These are phyloP conservation scores for Mariannaea elegans DNA, from an alignment of 2,329 filamentous ascomycete genomes.

Conservation along the genomic window DNA sequence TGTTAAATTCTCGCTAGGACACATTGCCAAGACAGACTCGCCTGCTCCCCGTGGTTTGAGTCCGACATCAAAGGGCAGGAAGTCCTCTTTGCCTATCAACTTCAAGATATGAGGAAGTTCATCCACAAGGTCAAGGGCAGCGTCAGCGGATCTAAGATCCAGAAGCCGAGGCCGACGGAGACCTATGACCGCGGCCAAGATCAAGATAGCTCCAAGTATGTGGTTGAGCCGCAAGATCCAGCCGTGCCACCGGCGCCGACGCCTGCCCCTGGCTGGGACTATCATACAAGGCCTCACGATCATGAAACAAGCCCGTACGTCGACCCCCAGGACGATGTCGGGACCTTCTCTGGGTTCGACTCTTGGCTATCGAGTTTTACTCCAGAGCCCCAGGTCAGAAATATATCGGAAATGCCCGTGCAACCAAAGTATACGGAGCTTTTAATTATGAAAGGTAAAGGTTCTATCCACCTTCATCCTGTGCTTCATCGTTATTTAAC, in stretches of 20 bases:
- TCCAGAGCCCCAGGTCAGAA: not conserved
- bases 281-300: too few relatives aligned
- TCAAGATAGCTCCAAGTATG: not conserved
- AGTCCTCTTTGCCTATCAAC: too few relatives aligned
- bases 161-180: not conserved
- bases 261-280: not conserved
- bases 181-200: not conserved
- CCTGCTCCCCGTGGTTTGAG: too few relatives aligned
- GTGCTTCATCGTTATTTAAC: too few relatives aligned
- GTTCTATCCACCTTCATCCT: not conserved
- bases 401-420: not conserved
- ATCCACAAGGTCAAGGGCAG: not conserved
- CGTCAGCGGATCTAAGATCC: not conserved
- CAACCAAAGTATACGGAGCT: not conserved
- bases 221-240: not conserved
- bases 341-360: slow-evolving; percentile 5
- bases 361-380: slow-evolving; percentile 7
- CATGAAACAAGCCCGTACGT: not conserved
- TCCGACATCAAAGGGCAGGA: too few relatives aligned
- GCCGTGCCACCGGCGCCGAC: not conserved
- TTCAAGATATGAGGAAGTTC: not conserved
- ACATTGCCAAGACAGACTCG: too few relatives aligned
- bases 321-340: slow-evolving; percentile 1
- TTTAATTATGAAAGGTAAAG: slow-evolving; percentile 9
- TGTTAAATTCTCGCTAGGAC: too few relatives aligned